Evolutionary conservation across 495 filamentous ascomycete genomes (phyloP), one percentile per base, ranked within the genome.

Genomic region (Glutinoglossum americanum): DNA sequence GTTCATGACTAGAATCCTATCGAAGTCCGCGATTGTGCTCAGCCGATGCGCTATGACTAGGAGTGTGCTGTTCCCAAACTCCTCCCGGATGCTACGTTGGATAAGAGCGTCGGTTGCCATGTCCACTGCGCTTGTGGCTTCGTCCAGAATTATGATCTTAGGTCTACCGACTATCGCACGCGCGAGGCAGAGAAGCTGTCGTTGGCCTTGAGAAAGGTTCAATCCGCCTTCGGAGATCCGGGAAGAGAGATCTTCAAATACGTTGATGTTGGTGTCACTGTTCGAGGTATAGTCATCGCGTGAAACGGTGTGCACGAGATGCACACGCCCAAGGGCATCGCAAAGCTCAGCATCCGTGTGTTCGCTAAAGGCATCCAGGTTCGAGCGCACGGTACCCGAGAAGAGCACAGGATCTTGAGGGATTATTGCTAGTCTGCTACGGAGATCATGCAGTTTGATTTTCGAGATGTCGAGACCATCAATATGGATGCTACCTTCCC

Each of bases 361-460:
- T 56, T 87, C 71, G 47, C 83, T 72, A 63, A 89, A 89, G 0
- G 88, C 79, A 64, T 94, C 88, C 25, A 94, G 76, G 62, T 94
- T 94, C 17, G 75, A 77, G 45, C 87, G 78, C 35, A 95, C 71
- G 3, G 88, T 92, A 17, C 89, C 89, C 1, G 84, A 85, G 71
- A 94, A 93, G 0, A 95, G 73, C 2, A 90, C 85, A 0, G 87
- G 87, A 60, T 93, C 87, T 62, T 89, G 85, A 0, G 86, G 87
- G 45, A 93, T 93, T 65, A 93, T 89, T 32, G 84, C 84, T 0
- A 93, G 70, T 0, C 86, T 75, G 35, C 80, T 82, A 5, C 87
- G 78, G 0, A 90, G 75, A 48, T 83, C 78, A 17, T 87, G 80
- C 0, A 90, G 74, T 26, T 78, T 80, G 62, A 93, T 79, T 62